Percentiles rank a stretch among this genome's conserved stretches.
Conservation (phyloP, 306 rosid genomes). For the Dalbergia cultrata region DNA sequence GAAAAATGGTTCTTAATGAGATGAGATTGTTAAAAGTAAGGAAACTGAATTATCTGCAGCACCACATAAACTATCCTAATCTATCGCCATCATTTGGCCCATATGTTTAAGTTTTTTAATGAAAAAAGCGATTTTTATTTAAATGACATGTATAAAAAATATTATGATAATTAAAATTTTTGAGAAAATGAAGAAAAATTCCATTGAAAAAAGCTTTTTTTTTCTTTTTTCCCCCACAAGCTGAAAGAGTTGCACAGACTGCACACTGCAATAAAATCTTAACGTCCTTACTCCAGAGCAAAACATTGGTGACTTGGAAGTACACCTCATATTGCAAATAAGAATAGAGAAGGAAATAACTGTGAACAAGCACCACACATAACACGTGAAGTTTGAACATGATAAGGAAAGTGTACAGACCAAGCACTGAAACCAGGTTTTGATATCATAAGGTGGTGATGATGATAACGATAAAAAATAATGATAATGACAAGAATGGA, state of each 20-base stretch:
- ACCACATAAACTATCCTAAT: too few species aligned
- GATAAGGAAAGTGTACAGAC: background rate
- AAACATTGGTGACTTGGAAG: constrained; percentile 12
- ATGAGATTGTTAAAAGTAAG: too few species aligned
- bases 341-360: constrained; percentile 3
- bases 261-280: background rate
- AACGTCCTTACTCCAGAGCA: constrained; percentile 7
- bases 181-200: too few species aligned
- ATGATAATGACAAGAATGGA: constrained; percentile 13
- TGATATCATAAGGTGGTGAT: background rate
- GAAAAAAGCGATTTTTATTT: too few species aligned
- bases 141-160: too few species aligned
- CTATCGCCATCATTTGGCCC: too few species aligned
- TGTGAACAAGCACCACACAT: constrained; percentile 21
- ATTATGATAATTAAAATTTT: too few species aligned
- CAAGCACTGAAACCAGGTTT: constrained; percentile 22
- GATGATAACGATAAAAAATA: background rate
- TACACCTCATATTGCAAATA: constrained; percentile 12
- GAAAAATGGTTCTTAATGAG: too few species aligned
- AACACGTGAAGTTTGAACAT: constrained; percentile 24
- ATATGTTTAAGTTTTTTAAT: too few species aligned
- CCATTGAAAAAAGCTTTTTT: too few species aligned
- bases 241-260: background rate
- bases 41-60: too few species aligned
- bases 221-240: too few species aligned